Evolutionary conservation across 371 early-diverging fungal genomes (phyloP).

Genomic region (Mucor plumbeus): DNA sequence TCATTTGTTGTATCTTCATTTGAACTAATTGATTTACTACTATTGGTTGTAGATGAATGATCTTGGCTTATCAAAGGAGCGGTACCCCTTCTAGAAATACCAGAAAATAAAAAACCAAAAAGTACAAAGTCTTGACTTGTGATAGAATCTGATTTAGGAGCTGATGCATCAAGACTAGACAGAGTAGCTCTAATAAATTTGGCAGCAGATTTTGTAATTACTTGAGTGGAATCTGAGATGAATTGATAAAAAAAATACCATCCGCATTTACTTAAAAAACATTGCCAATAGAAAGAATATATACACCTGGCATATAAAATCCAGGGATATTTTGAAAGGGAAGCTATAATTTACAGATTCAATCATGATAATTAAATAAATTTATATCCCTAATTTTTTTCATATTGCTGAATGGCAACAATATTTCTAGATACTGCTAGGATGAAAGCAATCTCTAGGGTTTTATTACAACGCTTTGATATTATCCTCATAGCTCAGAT

Average conservation of each 20-base stretch:
- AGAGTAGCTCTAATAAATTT: not conserved
- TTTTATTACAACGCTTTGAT: not conserved
- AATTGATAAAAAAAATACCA: slow-evolving; percentile 1
- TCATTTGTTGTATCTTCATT: not conserved
- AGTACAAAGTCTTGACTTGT: slow-evolving; percentile 14
- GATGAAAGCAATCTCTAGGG: not conserved
- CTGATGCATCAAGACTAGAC: not conserved
- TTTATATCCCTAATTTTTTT: not conserved
- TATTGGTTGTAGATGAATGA: not conserved
- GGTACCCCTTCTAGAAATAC: slow-evolving; percentile 17
- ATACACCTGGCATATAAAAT: slow-evolving; percentile 13
- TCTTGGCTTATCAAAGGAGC: not conserved
- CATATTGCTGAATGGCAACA: not conserved
- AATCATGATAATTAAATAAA: not conserved
- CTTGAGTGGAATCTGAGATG: not conserved
- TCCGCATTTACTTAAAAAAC: slow-evolving; percentile 1
- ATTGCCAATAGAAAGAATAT: slow-evolving; percentile 9
- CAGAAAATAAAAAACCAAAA: slow-evolving; percentile 14
- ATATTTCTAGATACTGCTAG: not conserved
- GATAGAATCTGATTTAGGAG: not conserved
- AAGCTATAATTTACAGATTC: not conserved
- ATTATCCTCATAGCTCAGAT: not conserved
- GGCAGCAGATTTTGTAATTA: not conserved
- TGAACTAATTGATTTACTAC: not conserved
- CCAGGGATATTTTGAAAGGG: slow-evolving; percentile 12